These are phyloP conservation scores for Coemansia brasiliensis DNA, from an alignment of 192 early-diverging fungal genomes.

Conservation along the genomic window DNA sequence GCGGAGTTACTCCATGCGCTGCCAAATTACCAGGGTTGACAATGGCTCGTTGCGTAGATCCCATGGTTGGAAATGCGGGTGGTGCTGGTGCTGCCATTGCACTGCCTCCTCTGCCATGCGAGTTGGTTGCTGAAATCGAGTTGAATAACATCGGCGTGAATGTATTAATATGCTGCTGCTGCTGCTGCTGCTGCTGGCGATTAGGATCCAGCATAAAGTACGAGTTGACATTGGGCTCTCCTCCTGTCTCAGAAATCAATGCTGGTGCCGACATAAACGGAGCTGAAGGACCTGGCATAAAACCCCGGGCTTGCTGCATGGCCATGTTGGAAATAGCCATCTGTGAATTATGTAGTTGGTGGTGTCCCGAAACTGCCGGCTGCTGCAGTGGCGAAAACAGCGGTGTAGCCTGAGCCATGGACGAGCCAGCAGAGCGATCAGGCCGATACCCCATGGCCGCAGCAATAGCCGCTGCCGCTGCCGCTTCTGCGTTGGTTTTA, in stretches of 20 bases:
- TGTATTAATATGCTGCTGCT: conserved; percentile 8
- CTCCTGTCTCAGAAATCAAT: conserved; percentile 36
- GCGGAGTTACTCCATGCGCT: background rate
- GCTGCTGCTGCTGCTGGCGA: conserved; percentile 5
- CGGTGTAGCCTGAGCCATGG: background rate
- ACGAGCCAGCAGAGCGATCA: background rate
- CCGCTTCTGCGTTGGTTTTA: background rate
- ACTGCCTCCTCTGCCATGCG: background rate
- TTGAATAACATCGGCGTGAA: conserved; percentile 15
- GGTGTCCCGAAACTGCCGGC: background rate
- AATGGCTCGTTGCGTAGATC: background rate
- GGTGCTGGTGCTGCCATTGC: too few species aligned
- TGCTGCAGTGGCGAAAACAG: conserved; percentile 7
- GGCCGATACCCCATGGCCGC: conserved; percentile 11
- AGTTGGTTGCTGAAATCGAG: background rate
- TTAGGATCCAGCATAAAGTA: conserved; percentile 37
- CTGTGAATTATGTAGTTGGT: background rate
- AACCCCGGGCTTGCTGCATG: background rate
- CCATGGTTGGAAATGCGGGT: too few species aligned
- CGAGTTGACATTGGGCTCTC: conserved; percentile 39
- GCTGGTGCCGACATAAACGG: conserved; percentile 50
- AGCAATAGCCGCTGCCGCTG: background rate
- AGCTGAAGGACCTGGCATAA: conserved; percentile 6
- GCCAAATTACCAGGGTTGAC: conserved; percentile 1
- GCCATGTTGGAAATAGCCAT: background rate